These are phyloP conservation scores for Fraxinus velutina DNA, from an alignment of 305 asterid genomes.

Conservation along the genomic window DNA sequence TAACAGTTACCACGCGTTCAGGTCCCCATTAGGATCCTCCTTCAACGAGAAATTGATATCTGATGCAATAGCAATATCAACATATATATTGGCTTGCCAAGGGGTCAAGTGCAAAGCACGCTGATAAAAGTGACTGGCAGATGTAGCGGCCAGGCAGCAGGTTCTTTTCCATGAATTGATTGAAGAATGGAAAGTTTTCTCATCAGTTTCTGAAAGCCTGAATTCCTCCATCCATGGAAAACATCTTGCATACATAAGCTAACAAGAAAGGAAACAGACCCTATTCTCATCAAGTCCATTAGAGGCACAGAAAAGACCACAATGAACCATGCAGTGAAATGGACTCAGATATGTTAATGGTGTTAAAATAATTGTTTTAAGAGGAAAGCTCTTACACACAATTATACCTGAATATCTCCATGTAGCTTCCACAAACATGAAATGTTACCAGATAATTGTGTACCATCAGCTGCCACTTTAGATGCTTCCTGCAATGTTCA, in stretches of 20 bases:
- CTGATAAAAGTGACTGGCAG: constrained; percentile 74
- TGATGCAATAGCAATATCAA: constrained; percentile 76
- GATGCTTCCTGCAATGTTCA: constrained; percentile 71
- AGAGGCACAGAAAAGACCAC: constrained; percentile 15
- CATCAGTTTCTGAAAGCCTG: constrained; percentile 38
- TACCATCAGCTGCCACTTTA: constrained; percentile 51
- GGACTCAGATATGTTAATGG: constrained; percentile 10
- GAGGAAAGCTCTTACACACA: background rate
- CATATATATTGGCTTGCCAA: constrained; percentile 81
- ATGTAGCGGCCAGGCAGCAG: constrained; percentile 65
- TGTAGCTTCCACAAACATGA: constrained; percentile 91
- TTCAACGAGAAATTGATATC: constrained; percentile 51
- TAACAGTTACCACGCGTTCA: constrained; percentile 46
- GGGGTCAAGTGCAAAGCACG: constrained; percentile 89
- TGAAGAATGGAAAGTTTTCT: constrained; percentile 60
- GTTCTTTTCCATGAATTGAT: constrained; percentile 65
- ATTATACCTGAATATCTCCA: constrained; percentile 88
- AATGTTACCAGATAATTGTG: constrained; percentile 59
- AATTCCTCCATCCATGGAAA: constrained; percentile 78
- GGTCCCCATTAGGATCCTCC: constrained; percentile 47
- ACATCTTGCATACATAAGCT: constrained; percentile 88
- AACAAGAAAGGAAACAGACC: constrained; percentile 32
- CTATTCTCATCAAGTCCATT: constrained; percentile 21
- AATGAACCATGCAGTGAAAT: background rate
- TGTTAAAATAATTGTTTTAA: background rate